Conservation (phyloP, 169 alveolate species). For the Plasmodium knowlesi region DNA sequence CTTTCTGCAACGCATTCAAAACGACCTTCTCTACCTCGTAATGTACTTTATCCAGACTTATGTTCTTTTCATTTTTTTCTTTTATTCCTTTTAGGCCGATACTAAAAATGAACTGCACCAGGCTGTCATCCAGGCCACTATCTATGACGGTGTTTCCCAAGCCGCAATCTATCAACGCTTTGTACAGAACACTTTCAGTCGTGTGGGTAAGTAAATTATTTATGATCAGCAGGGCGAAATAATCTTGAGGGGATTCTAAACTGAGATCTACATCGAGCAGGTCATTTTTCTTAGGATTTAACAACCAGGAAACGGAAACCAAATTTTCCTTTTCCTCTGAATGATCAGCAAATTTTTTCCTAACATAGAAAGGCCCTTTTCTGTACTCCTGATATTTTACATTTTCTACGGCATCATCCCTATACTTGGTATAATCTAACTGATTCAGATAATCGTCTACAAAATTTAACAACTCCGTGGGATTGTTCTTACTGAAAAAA, state of each 20-base stretch:
- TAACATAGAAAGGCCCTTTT: slow-evolving; percentile 69
- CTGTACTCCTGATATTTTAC: slow-evolving; percentile 57
- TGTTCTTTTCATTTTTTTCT: slow-evolving; percentile 40
- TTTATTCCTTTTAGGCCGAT: slow-evolving; percentile 71
- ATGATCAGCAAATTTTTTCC: slow-evolving; percentile 53
- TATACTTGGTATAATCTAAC: slow-evolving; percentile 47
- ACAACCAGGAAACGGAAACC: slow-evolving; percentile 55
- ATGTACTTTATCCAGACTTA: slow-evolving; percentile 47
- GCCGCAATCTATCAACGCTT: slow-evolving; percentile 71
- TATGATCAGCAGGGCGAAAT: slow-evolving; percentile 51
- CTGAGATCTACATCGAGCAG: slow-evolving; percentile 32
- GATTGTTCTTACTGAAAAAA: slow-evolving; percentile 84
- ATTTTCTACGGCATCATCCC: slow-evolving; percentile 64
- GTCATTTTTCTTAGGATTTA: slow-evolving; percentile 53
- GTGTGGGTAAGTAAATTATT: slow-evolving; percentile 49
- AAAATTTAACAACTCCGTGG: slow-evolving; percentile 77
- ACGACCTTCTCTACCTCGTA: slow-evolving; percentile 79
- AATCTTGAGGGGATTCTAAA: slow-evolving; percentile 62
- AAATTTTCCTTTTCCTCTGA: slow-evolving; percentile 73
- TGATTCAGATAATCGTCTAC: slow-evolving; percentile 77
- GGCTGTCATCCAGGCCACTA: slow-evolving; percentile 77
- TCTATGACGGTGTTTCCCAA: slow-evolving; percentile 81
- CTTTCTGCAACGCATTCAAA: slow-evolving; percentile 73
- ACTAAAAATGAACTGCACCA: slow-evolving; percentile 41
- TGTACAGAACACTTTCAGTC: slow-evolving; percentile 60